Conservation (phyloP, 2,329 filamentous ascomycete species). For the Fusarium piperis region DNA sequence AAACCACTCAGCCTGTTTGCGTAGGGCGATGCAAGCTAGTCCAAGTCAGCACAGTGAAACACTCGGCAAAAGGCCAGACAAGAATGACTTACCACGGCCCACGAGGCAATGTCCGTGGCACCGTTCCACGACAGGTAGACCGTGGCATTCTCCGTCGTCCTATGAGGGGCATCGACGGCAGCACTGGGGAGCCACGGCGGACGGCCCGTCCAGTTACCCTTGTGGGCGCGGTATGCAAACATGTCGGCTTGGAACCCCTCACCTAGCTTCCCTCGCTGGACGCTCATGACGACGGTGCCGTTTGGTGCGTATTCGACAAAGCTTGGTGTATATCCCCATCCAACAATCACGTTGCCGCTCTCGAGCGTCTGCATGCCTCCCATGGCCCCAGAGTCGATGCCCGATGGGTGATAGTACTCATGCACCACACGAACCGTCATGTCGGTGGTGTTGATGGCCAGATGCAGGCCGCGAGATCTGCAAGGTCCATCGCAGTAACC, state of each 20-base stretch:
- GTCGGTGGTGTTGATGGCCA: slow-evolving; percentile 42
- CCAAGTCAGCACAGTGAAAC: slow-evolving; percentile 26
- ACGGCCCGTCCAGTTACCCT: slow-evolving; percentile 41
- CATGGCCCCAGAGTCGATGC: slow-evolving; percentile 41
- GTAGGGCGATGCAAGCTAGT: slow-evolving; percentile 37
- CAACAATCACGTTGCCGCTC: slow-evolving; percentile 42
- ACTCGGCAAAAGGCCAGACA: background rate
- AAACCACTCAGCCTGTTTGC: slow-evolving; percentile 31
- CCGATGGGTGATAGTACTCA: slow-evolving; percentile 44
- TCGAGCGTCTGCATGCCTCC: slow-evolving; percentile 41
- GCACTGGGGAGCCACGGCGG: slow-evolving; percentile 44
- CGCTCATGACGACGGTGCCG: slow-evolving; percentile 39
- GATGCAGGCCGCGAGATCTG: slow-evolving; percentile 42
- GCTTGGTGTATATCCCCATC: slow-evolving; percentile 43
- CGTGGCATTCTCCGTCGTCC: slow-evolving; percentile 37
- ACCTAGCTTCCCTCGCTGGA: slow-evolving; percentile 39
- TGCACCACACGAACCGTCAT: slow-evolving; percentile 44
- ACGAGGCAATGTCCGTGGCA: slow-evolving; percentile 42
- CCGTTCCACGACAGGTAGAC: slow-evolving; percentile 47
- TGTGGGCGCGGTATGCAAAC: slow-evolving; percentile 44
- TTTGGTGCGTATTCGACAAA: slow-evolving; percentile 43
- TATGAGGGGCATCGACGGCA: slow-evolving; percentile 38
- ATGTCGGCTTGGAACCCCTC: slow-evolving; percentile 36
- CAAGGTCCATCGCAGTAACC: slow-evolving; percentile 43
- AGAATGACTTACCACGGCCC: slow-evolving; percentile 41